These are phyloP conservation scores for Sporopachydermia cereana DNA, from an alignment of 1,139 yeast genomes.

Conservation along the genomic window DNA sequence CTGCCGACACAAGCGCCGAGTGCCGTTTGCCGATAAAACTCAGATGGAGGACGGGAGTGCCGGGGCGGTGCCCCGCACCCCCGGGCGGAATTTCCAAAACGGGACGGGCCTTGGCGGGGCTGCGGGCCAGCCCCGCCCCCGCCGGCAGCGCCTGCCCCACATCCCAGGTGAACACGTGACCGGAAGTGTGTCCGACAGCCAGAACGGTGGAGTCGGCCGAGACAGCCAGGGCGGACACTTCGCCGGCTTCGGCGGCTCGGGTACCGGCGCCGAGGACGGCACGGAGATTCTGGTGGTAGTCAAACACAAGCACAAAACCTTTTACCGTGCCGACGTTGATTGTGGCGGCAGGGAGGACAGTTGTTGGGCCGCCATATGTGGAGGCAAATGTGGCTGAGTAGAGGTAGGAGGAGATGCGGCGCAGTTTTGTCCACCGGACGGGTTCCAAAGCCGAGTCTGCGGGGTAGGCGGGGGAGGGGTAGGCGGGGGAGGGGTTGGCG, in stretches of 20 bases:
- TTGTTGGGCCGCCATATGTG: constrained; percentile 39
- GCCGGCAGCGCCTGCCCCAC: constrained; percentile 19
- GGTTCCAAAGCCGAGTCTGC: constrained; percentile 12
- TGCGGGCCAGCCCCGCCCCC: constrained; percentile 16
- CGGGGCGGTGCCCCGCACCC: constrained; percentile 38
- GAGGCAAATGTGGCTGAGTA: constrained; percentile 27
- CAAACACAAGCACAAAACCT: constrained; percentile 50
- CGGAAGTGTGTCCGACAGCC: constrained; percentile 35
- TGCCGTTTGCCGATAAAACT: constrained; percentile 46
- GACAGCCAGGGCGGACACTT: constrained; percentile 35
- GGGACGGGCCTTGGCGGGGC: constrained; percentile 11
- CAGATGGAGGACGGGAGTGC: constrained; percentile 35
- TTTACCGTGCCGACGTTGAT: constrained; percentile 52
- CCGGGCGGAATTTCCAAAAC: background rate
- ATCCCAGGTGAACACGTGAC: constrained; percentile 38
- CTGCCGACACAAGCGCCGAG: constrained; percentile 47
- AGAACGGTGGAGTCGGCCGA: constrained; percentile 41
- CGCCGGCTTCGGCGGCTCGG: constrained; percentile 24
- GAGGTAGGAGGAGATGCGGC: constrained; percentile 28
- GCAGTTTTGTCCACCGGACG: constrained; percentile 33
- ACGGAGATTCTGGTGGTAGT: constrained; percentile 45
- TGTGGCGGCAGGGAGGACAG: constrained; percentile 36
- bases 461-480: background rate
- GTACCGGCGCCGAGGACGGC: constrained; percentile 27
- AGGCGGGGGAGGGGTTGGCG: too few relatives aligned